Conservation (phyloP, 2,329 filamentous ascomycete species). For the Fusarium dimerum region DNA sequence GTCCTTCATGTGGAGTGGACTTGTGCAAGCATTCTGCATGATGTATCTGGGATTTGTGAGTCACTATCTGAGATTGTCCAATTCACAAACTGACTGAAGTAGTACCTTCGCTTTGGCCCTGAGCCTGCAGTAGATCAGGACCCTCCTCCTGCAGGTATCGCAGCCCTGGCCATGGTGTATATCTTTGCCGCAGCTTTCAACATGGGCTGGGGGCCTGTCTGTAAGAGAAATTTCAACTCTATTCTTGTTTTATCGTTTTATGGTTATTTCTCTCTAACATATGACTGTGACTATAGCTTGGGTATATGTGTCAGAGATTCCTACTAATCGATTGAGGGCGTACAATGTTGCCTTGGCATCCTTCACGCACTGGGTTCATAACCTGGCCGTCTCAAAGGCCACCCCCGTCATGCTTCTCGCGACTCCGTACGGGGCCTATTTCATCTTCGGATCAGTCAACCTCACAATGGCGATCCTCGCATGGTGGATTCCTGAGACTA, state of each 20-base stretch:
- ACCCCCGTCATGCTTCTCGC: slow-evolving; percentile 61
- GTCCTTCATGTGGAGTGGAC: slow-evolving; percentile 28
- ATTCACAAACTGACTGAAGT: neutral
- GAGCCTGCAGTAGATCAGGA: slow-evolving; percentile 35
- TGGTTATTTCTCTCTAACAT: neutral
- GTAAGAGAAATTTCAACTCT: slow-evolving; percentile 41
- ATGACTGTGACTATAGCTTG: slow-evolving; percentile 14
- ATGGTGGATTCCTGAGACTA: slow-evolving; percentile 55
- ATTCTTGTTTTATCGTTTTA: neutral
- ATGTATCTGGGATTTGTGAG: slow-evolving; percentile 57
- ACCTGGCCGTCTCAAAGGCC: slow-evolving; percentile 62
- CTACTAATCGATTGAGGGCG: slow-evolving; percentile 57
- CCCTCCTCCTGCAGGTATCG: slow-evolving; percentile 46
- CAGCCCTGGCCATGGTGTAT: slow-evolving; percentile 61
- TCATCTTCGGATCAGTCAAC: slow-evolving; percentile 61
- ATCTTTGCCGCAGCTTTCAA: slow-evolving; percentile 64
- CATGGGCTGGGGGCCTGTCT: slow-evolving; percentile 63
- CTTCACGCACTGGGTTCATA: slow-evolving; percentile 65
- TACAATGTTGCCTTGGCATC: slow-evolving; percentile 63
- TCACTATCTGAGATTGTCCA: neutral
- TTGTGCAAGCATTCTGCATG: slow-evolving; percentile 44
- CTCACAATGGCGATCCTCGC: slow-evolving; percentile 55
- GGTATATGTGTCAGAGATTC: slow-evolving; percentile 61
- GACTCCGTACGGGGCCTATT: slow-evolving; percentile 47
- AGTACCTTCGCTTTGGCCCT: slow-evolving; percentile 54